Evolutionary conservation across 495 filamentous ascomycete genomes (phyloP), one percentile per base, ranked within the genome.

Genomic region (Penicillium bialowiezense): DNA sequence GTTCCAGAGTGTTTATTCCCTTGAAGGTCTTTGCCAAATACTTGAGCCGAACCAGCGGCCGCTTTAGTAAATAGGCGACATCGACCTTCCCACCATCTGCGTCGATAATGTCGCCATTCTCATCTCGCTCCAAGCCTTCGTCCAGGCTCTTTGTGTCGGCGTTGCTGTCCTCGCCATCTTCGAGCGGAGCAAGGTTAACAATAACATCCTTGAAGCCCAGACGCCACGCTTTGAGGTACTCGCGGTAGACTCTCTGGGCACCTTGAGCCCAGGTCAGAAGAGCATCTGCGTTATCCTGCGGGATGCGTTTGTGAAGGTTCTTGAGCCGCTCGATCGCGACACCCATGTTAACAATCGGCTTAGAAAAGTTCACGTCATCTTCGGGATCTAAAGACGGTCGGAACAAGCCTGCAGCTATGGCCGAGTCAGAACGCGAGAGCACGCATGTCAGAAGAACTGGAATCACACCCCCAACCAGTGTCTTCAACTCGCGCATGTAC

Each of bases 201-300:
- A 97, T 87, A 17, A 97, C 84, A 67, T 95, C 92, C 57, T 96
- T 87, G 68, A 99, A 99, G 3, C 93, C 93, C 45, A 96, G 78
- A 39, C 92, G 78, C 93, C 93, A 99, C 31, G 88, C 84, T 50
- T 82, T 82, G 18, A 99, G 76, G 63, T 97, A 99, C 52, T 93
- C 86, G 31, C 83, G 76, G 64, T 99, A 99, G 9, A 92, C 74
- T 54, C 81, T 80, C 46, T 87, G 79, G 3, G 88, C 84, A 37
- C 79, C 79, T 46, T 85, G 79, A 1, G 92, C 87, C 95, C 95
- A 99, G 12, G 71, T 73, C 18, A 93, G 72, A 23, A 99, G 71
- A 8, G 79, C 74, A 38, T 85, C 78, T 10, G 82, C 63, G 58
- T 90, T 77, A 14, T 83, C 75, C 41, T 86, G 77, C 1, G 91